phyloP scores from a whole-genome alignment of 108 stramenopile genomes.

The Nannochloropsis salina region DNA sequence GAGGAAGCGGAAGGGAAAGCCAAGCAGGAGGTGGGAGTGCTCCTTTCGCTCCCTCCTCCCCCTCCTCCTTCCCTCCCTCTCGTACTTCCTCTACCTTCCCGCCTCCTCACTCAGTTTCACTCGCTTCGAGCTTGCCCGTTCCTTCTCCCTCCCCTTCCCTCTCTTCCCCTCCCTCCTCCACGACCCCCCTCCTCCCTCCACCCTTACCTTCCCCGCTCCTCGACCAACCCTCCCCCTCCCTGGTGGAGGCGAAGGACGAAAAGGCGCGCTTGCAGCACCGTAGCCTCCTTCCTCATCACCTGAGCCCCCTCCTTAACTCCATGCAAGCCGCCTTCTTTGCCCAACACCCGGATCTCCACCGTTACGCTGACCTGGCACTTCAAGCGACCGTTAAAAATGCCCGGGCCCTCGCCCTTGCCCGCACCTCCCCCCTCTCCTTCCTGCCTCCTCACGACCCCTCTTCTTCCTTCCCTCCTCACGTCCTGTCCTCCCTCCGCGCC shows the following conservation, averaged over 20 bases:
- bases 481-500: not conserved
- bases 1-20: not conserved
- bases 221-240: not conserved
- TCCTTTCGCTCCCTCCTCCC: not conserved
- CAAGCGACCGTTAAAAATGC: not conserved
- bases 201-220: not conserved
- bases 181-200: not conserved
- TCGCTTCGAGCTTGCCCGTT: not conserved
- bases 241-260: too few relatives aligned
- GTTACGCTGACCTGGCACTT: not conserved
- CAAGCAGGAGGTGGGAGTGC: not conserved
- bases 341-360: not conserved
- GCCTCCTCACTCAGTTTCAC: not conserved
- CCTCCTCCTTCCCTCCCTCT: not conserved
- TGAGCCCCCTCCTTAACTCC: not conserved
- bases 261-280: too few relatives aligned
- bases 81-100: not conserved
- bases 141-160: not conserved
- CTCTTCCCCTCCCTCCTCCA: not conserved
- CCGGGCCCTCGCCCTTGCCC: not conserved
- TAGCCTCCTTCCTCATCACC: too few relatives aligned
- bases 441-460: not conserved
- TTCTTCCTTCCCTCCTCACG: not conserved
- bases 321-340: not conserved
- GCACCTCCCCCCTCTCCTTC: not conserved